Conservation (phyloP, 805 yeast species). For the Candida nonsorbophila region DNA sequence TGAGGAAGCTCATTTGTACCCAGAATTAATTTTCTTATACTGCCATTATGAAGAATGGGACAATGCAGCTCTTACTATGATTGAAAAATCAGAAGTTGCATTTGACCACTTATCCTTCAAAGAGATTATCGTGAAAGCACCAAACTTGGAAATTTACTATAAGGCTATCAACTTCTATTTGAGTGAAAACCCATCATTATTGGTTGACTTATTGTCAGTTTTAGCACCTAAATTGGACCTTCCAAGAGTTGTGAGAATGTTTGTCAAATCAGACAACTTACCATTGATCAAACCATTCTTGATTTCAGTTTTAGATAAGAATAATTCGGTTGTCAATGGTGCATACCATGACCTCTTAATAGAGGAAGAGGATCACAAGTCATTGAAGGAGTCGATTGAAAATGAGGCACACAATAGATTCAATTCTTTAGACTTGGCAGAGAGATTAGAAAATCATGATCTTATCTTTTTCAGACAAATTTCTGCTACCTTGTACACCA, state of each 20-base stretch:
- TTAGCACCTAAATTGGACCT: slow-evolving; percentile 87
- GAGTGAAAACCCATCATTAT: slow-evolving; percentile 83
- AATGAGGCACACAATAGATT: slow-evolving; percentile 73
- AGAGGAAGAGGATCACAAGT: slow-evolving; percentile 94
- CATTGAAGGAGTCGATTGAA: slow-evolving; percentile 82
- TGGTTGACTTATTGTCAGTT: slow-evolving; percentile 80
- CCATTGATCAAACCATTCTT: slow-evolving; percentile 95
- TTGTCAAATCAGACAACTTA: slow-evolving; percentile 90
- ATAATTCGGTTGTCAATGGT: slow-evolving; percentile 84
- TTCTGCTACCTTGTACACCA: slow-evolving; percentile 89
- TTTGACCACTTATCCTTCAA: slow-evolving; percentile 93
- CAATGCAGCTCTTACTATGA: slow-evolving; percentile 94
- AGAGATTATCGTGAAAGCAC: slow-evolving; percentile 90
- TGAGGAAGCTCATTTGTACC: slow-evolving; percentile 92
- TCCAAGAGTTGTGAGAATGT: slow-evolving; percentile 90
- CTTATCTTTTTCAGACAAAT: slow-evolving; percentile 92
- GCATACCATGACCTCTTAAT: slow-evolving; percentile 94
- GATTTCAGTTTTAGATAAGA: slow-evolving; percentile 85
- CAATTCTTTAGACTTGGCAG: slow-evolving; percentile 89
- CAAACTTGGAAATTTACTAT: slow-evolving; percentile 94
- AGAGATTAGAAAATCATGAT: slow-evolving; percentile 86
- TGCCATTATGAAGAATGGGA: slow-evolving; percentile 99
- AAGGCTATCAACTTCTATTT: slow-evolving; percentile 94
- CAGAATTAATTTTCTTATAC: slow-evolving; percentile 90
- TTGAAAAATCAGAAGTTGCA: slow-evolving; percentile 88